phyloP scores from a whole-genome alignment of 2,329 filamentous ascomycete genomes.

The Camillea tinctor region DNA sequence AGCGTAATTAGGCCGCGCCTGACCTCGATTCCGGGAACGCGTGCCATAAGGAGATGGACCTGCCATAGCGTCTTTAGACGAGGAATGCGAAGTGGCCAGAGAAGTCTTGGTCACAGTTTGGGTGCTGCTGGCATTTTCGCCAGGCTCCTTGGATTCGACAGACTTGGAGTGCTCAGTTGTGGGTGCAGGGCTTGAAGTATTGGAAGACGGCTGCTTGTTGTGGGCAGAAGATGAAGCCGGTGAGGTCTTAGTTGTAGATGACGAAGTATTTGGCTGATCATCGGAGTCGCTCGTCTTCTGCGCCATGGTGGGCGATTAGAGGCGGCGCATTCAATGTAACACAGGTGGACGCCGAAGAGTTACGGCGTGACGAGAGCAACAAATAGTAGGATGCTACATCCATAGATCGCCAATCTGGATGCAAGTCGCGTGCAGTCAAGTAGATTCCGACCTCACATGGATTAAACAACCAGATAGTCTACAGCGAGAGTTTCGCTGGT shows the following conservation, averaged over 20 bases:
- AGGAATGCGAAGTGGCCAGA: conserved; percentile 43
- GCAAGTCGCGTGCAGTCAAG: conserved; percentile 22
- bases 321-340: conserved; percentile 34
- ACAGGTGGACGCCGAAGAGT: conserved; percentile 31
- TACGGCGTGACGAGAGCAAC: conserved; percentile 25
- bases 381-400: conserved; percentile 26
- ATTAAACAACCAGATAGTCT: conserved; percentile 17
- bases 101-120: conserved; percentile 50
- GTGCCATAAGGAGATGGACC: conserved; percentile 81
- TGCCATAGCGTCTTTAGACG: conserved; percentile 49
- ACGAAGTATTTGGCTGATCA: conserved; percentile 36
- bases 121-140: conserved; percentile 36
- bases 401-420: conserved; percentile 28
- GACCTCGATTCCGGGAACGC: conserved; percentile 84
- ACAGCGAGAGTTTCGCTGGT: conserved; percentile 22
- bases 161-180: conserved; percentile 23
- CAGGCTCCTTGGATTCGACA: conserved; percentile 25
- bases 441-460: conserved; percentile 25
- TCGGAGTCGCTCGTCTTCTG: conserved; percentile 35
- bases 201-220: conserved; percentile 31
- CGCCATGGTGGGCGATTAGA: conserved; percentile 36
- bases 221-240: conserved; percentile 29
- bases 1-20: conserved; percentile 86
- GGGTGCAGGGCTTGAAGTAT: conserved; percentile 29
- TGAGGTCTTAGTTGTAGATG: conserved; percentile 32